Conservation (phyloP, 2,329 filamentous ascomycete species). For the Colletotrichum filicis region DNA sequence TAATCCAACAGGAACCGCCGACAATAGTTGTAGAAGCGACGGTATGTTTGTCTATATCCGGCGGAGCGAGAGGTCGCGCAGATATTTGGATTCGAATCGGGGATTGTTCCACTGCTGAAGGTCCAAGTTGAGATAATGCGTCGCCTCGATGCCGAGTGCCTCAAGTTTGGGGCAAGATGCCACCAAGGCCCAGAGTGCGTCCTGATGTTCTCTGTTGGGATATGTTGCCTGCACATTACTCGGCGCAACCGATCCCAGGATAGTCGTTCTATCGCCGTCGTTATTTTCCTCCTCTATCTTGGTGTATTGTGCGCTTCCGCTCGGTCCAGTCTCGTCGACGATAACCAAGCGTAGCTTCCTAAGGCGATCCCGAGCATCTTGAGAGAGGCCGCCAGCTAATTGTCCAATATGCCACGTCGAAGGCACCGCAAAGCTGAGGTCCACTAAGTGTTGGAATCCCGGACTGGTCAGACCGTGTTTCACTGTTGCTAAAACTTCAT, state of each 20-base stretch:
- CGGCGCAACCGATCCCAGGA: not conserved
- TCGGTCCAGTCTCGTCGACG: constrained; percentile 17
- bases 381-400: not conserved
- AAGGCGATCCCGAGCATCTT: constrained; percentile 7
- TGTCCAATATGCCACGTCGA: constrained; percentile 13
- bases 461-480: not conserved
- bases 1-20: too few relatives aligned
- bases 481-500: not conserved
- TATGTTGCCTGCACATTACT: constrained; percentile 21
- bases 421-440: constrained; percentile 16
- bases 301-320: not conserved
- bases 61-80: not conserved
- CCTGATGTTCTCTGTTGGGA: constrained; percentile 18
- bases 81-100: not conserved
- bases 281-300: not conserved
- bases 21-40: not conserved
- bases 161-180: constrained; percentile 13
- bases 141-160: constrained; percentile 8
- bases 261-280: not conserved
- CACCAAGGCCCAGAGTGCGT: constrained; percentile 12
- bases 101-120: not conserved
- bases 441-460: not conserved
- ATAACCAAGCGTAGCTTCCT: constrained; percentile 3
- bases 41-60: not conserved
- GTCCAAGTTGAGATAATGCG: constrained; percentile 16